Evolutionary conservation across 805 yeast species (phyloP).

Genomic region (Yamadazyma sp.): DNA sequence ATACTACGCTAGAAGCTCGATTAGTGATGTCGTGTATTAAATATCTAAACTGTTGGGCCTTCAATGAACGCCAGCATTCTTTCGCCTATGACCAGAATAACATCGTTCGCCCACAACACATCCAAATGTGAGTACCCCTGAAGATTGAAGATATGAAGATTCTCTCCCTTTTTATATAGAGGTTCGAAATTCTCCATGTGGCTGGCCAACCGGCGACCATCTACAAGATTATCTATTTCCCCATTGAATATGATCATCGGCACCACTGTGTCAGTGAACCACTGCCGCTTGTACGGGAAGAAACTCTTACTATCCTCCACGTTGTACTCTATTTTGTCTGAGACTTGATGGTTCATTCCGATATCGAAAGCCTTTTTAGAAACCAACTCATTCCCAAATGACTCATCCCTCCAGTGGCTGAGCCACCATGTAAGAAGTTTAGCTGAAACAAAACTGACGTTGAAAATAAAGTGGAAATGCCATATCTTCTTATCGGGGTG

Average conservation of each 20-base stretch:
- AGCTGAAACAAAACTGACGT: constrained; percentile 80
- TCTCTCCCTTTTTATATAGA: constrained; percentile 30
- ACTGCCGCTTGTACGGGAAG: constrained; percentile 50
- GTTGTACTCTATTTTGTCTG: constrained; percentile 19
- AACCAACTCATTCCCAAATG: constrained; percentile 39
- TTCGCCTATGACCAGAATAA: constrained; percentile 61
- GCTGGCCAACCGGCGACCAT: constrained; percentile 63
- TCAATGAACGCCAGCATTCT: constrained; percentile 7
- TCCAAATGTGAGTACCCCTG: constrained; percentile 82
- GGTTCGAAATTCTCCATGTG: constrained; percentile 66
- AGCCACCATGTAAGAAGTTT: constrained; percentile 94
- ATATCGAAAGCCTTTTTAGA: constrained; percentile 29
- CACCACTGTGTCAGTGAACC: constrained; percentile 49
- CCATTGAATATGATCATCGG: constrained; percentile 73
- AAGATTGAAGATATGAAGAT: constrained; percentile 44
- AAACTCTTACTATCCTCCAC: constrained; percentile 42
- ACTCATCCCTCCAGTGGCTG: constrained; percentile 35
- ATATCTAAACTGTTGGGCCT: too few species aligned
- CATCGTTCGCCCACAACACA: constrained; percentile 89
- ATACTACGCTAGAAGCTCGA: too few species aligned
- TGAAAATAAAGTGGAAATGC: constrained; percentile 75
- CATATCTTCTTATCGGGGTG: constrained; percentile 58
- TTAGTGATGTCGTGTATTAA: too few species aligned
- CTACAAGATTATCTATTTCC: constrained; percentile 71
- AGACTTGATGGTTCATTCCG: constrained; percentile 26